These are phyloP conservation scores for Anthoceros angustus DNA, from an alignment of 225 moss, liverwort and hornwort species.

Conservation along the genomic window DNA sequence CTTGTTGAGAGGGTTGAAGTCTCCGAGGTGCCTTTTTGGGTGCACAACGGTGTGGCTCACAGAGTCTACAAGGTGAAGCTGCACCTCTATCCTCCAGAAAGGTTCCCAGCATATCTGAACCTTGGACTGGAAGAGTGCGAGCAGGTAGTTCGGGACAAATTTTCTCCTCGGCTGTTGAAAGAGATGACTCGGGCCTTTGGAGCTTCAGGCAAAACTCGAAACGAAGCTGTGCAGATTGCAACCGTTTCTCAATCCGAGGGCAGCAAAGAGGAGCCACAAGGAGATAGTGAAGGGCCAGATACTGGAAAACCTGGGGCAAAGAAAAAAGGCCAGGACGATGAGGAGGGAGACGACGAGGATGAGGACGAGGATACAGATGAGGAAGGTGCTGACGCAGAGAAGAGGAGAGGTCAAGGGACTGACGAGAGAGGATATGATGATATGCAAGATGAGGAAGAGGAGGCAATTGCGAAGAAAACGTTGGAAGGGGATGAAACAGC, in stretches of 20 bases:
- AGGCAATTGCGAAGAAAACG: slow-evolving; percentile 61
- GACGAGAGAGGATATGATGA: slow-evolving; percentile 93
- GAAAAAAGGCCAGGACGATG: slow-evolving; percentile 44
- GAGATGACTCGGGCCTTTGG: slow-evolving; percentile 49
- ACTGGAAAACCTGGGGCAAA: slow-evolving; percentile 38
- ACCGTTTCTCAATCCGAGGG: slow-evolving; percentile 33
- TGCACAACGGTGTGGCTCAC: slow-evolving; percentile 33
- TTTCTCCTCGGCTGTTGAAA: slow-evolving; percentile 49
- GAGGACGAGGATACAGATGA: slow-evolving; percentile 65
- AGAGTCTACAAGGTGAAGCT: slow-evolving; percentile 66
- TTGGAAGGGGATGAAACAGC: slow-evolving; percentile 32
- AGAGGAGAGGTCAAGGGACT: slow-evolving; percentile 66
- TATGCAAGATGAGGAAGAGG: slow-evolving; percentile 74
- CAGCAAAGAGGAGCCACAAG: slow-evolving; percentile 28
- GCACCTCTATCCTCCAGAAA: slow-evolving; percentile 47
- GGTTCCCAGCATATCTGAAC: slow-evolving; percentile 53
- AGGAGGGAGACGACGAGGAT: slow-evolving; percentile 72
- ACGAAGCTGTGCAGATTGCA: slow-evolving; percentile 43
- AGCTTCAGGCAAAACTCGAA: slow-evolving; percentile 45
- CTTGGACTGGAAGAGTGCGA: slow-evolving; percentile 36
- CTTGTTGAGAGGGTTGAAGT: slow-evolving; percentile 72
- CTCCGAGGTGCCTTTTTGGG: slow-evolving; percentile 60
- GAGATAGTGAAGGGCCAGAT: slow-evolving; percentile 18
- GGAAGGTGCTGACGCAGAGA: slow-evolving; percentile 96
- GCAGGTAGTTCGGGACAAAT: slow-evolving; percentile 34